Percentiles rank a stretch among this genome's conserved stretches.
phyloP scores from a whole-genome alignment of 2,329 filamentous ascomycete genomes.

The Epichloe glyceriae region DNA sequence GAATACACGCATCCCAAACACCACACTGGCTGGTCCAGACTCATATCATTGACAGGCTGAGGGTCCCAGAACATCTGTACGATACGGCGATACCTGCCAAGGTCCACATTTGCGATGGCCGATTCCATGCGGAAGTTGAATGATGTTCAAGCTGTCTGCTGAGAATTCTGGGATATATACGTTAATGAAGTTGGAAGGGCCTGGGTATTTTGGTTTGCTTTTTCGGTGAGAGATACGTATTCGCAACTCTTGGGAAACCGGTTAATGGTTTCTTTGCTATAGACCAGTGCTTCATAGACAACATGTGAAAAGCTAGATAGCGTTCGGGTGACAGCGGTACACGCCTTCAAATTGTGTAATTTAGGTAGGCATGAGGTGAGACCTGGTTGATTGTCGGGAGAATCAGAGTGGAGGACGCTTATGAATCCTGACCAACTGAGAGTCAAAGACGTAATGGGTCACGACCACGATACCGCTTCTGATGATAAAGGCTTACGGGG shows the following conservation, averaged over 20 bases:
- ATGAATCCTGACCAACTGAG: too few relatives aligned
- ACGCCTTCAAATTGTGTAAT: neutral
- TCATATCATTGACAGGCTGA: constrained; percentile 66
- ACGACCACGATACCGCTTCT: neutral
- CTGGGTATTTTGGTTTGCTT: neutral
- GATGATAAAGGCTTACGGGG: neutral
- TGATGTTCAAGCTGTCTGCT: neutral
- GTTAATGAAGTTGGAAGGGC: neutral
- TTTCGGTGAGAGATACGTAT: neutral
- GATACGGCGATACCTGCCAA: constrained; percentile 65
- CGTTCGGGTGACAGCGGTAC: neutral
- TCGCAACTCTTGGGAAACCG: neutral
- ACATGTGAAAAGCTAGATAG: neutral
- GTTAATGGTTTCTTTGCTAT: neutral
- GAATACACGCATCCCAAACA: constrained; percentile 52
- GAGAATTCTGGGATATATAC: neutral
- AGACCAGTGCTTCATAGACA: neutral
- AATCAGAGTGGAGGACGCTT: too few relatives aligned
- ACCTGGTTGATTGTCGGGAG: too few relatives aligned
- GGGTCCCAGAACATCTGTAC: constrained; percentile 91
- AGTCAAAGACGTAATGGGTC: neutral
- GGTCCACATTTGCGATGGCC: constrained; percentile 47
- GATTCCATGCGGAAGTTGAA: constrained; percentile 19
- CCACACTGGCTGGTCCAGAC: constrained; percentile 63
- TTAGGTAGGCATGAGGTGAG: neutral